These are phyloP conservation scores for Colletotrichum acutatum DNA, from an alignment of 2,329 filamentous ascomycete genomes.

Conservation along the genomic window DNA sequence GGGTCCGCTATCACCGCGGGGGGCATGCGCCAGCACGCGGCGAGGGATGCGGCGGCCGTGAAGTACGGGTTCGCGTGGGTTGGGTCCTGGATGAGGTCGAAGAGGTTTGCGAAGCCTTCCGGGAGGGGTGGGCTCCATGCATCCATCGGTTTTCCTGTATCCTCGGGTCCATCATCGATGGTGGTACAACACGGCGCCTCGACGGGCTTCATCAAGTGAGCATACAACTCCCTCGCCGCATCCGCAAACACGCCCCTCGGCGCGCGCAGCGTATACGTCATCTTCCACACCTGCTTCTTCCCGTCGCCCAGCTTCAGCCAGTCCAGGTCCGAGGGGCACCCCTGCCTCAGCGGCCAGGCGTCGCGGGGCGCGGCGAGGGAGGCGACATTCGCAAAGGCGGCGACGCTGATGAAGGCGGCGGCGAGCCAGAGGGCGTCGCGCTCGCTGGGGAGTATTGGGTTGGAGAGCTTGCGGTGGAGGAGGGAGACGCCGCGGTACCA, in stretches of 20 bases:
- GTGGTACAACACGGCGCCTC: neutral
- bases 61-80: slow-evolving; percentile 46
- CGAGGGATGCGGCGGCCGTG: slow-evolving; percentile 39
- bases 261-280: slow-evolving; percentile 58
- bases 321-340: slow-evolving; percentile 58
- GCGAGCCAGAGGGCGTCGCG: slow-evolving; percentile 61
- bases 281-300: slow-evolving; percentile 64
- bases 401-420: slow-evolving; percentile 57
- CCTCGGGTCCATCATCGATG: slow-evolving; percentile 33
- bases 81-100: slow-evolving; percentile 39
- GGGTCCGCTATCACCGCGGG: neutral
- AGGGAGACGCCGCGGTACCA: slow-evolving; percentile 58
- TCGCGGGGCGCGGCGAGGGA: slow-evolving; percentile 53
- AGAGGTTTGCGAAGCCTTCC: slow-evolving; percentile 43
- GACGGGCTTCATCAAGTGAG: slow-evolving; percentile 28
- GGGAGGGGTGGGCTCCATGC: slow-evolving; percentile 42
- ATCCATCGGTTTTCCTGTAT: neutral
- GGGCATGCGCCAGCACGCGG: neutral
- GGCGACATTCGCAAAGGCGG: slow-evolving; percentile 54
- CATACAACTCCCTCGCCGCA: slow-evolving; percentile 36
- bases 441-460: slow-evolving; percentile 46
- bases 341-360: slow-evolving; percentile 65
- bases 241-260: slow-evolving; percentile 58
- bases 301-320: slow-evolving; percentile 69
- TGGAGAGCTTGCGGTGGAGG: slow-evolving; percentile 56